Base-by-base conservation (phyloP, 495 filamentous ascomycete species). In the Penicillium nucicola region DNA sequence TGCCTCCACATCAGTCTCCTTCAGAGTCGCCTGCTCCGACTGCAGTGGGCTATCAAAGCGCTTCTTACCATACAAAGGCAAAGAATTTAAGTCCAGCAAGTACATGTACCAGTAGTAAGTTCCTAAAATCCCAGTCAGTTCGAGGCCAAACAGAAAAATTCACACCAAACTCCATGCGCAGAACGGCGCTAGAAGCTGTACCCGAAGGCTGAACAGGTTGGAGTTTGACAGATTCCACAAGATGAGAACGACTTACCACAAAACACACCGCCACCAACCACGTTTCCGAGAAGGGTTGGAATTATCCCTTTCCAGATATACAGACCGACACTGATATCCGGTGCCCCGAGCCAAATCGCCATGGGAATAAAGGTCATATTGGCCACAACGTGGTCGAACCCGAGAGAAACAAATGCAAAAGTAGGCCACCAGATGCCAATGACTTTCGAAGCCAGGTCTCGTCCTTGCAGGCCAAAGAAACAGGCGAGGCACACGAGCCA, bases 271-370 rank as follows among this genome's bases (percentile, higher is more conserved):
- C 79, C 79, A 6, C 80, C 82, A n/a, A 86, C 48, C 28, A 79
- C 74, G 53, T 84, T 86, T 3, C 82, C 81, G 15, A 85, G 46
- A 15, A 76, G 38, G 3, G 80, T 70, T 1, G 83, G 83, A 42
- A 85, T 82, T 38, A 84, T 78, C 17, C 74, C 77, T 56, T 86
- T 84, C 81, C 80, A 85, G 57, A 85, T 83, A 42, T 85, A 85
- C 40, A 83, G 61, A 1, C 73, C 70, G 7, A 80, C 71, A 1
- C 66, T 69, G 19, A 85, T 67, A 1, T 57, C 62, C 0, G 81
- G 78, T 0, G 80, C 69, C 0, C 65, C 68, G 1, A 79, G 53
- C 63, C 74, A 85, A 22, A 85, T 80, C 7, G 65, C 77, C 56
- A 79, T 60, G 8, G 82, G 80, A 31, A 85, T 77, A 55, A 84